These are phyloP conservation scores for Aspergillus luchuensis DNA, from an alignment of 2,329 filamentous ascomycete genomes.

Conservation along the genomic window DNA sequence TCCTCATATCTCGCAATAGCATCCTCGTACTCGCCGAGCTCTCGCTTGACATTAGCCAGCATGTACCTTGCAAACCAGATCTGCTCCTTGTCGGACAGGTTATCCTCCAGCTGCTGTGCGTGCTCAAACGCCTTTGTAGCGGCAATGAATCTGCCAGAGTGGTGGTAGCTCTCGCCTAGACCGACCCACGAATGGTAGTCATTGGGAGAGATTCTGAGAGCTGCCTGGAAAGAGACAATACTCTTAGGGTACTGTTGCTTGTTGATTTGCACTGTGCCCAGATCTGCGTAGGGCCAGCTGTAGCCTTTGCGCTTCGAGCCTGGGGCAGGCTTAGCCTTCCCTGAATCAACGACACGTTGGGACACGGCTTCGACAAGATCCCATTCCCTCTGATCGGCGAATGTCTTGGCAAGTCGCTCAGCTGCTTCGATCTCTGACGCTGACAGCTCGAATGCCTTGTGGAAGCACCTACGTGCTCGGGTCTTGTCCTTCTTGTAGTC, in stretches of 20 bases:
- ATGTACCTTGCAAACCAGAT: conserved; percentile 97
- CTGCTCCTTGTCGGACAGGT: conserved; percentile 61
- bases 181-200: conserved; percentile 98
- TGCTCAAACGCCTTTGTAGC: conserved; percentile 88
- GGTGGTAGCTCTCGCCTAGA: conserved; percentile 95
- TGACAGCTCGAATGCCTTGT: conserved; percentile 93
- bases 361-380: conserved; percentile 92
- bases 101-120: conserved; percentile 73
- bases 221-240: conserved; percentile 88
- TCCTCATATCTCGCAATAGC: conserved; percentile 75
- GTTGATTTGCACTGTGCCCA: conserved; percentile 93
- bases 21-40: conserved; percentile 85
- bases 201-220: conserved; percentile 76
- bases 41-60: conserved; percentile 90
- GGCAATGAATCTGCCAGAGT: conserved; percentile 89
- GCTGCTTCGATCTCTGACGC: conserved; percentile 82
- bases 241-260: conserved; percentile 87
- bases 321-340: conserved; percentile 83
- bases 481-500: conserved; percentile 88
- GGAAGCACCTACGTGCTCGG: conserved; percentile 86
- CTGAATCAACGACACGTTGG: conserved; percentile 89
- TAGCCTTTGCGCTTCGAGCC: conserved; percentile 91
- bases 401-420: conserved; percentile 79
- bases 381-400: conserved; percentile 91
- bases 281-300: conserved; percentile 92